Evolutionary conservation across 2,329 filamentous ascomycete species (phyloP).

Genomic region (Penicillium sp.): DNA sequence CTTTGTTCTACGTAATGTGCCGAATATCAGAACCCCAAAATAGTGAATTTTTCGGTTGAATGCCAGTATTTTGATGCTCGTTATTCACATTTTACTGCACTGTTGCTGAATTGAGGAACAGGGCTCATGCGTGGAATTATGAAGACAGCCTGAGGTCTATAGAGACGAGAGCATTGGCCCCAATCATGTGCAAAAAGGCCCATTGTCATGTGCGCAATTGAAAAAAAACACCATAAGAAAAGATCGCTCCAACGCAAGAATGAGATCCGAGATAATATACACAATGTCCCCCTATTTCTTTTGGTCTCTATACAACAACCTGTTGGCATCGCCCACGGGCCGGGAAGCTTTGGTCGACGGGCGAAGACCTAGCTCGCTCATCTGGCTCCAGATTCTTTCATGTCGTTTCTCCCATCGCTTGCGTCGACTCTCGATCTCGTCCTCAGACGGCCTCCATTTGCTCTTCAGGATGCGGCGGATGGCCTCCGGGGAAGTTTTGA

Average conservation of each 20-base stretch:
- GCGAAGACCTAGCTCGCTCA: slow-evolving; percentile 53
- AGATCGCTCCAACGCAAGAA: background rate
- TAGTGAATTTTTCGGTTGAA: too few species aligned
- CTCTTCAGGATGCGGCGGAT: slow-evolving; percentile 78
- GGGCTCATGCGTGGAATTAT: background rate
- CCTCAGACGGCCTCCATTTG: slow-evolving; percentile 45
- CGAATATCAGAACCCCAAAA: background rate
- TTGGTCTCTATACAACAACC: slow-evolving; percentile 24
- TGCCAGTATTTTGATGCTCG: background rate
- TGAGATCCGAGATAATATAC: background rate
- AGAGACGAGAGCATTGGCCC: background rate
- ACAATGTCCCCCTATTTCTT: slow-evolving; percentile 8
- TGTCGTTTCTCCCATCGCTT: slow-evolving; percentile 47
- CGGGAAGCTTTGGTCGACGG: slow-evolving; percentile 50
- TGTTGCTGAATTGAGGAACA: background rate
- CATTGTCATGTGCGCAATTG: background rate
- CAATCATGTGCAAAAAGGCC: background rate
- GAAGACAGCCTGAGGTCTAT: background rate
- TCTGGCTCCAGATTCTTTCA: slow-evolving; percentile 46
- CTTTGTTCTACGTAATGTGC: background rate
- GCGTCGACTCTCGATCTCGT: slow-evolving; percentile 40
- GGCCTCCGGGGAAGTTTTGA: slow-evolving; percentile 82
- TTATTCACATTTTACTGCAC: background rate
- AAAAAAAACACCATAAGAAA: background rate
- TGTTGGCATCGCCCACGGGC: slow-evolving; percentile 24